phyloP scores from a whole-genome alignment of 768 basidiomycete species.

The Suillus ampliporus region DNA sequence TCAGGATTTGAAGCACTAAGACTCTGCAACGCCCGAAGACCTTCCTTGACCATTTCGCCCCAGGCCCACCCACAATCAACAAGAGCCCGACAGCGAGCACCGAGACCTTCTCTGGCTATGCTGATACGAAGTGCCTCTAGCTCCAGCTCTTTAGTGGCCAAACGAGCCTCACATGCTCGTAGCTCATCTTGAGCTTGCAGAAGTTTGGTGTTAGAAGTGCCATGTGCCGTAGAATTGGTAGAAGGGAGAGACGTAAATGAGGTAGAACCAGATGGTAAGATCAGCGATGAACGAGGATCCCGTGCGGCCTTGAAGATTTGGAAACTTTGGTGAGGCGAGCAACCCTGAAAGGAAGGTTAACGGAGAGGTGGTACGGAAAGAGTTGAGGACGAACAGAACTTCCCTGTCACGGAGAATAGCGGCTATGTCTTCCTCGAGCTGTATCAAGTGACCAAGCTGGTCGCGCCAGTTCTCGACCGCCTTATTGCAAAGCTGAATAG shows the following conservation, averaged over 20 bases:
- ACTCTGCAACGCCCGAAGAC: conserved; percentile 41
- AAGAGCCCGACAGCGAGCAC: conserved; percentile 65
- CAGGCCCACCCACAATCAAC: conserved; percentile 72
- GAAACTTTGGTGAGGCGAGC: conserved; percentile 82
- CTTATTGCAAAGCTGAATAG: conserved; percentile 61
- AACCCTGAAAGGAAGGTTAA: conserved; percentile 50
- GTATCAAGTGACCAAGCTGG: conserved; percentile 62
- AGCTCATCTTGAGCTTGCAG: conserved; percentile 73
- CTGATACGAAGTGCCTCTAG: conserved; percentile 56
- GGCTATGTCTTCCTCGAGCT: conserved; percentile 73
- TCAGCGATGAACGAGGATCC: conserved; percentile 42
- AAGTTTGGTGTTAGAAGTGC: conserved; percentile 50
- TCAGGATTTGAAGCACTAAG: conserved; percentile 9
- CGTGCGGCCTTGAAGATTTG: conserved; percentile 52
- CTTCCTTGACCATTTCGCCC: conserved; percentile 70
- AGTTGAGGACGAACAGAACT: conserved; percentile 66
- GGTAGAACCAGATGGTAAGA: conserved; percentile 42
- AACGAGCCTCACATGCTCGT: conserved; percentile 81
- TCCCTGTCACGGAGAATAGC: conserved; percentile 77
- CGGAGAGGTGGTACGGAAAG: neutral
- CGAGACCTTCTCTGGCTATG: conserved; percentile 67
- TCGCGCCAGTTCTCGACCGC: conserved; percentile 72
- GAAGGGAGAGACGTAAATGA: conserved; percentile 50
- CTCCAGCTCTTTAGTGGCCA: conserved; percentile 72
- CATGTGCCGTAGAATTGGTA: conserved; percentile 28